phyloP scores from a whole-genome alignment of 768 basidiomycete genomes.

The Terana coerulea region DNA sequence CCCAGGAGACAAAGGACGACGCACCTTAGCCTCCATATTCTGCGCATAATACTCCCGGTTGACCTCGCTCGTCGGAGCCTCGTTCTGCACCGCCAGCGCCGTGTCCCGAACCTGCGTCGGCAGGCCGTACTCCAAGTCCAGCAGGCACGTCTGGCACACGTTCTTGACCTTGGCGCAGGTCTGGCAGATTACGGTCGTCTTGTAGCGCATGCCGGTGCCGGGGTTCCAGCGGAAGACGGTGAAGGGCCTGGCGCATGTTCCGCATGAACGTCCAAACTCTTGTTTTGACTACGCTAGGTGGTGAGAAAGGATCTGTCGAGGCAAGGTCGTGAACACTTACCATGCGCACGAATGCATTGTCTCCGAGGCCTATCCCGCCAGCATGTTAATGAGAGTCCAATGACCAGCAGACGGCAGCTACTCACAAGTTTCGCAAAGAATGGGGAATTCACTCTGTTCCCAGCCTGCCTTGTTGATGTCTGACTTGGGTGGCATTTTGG shows the following conservation, averaged over 20 bases:
- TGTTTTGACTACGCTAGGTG: constrained; percentile 95
- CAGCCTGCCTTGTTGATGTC: constrained; percentile 94
- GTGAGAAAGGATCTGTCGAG: no score
- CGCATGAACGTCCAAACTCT: constrained; percentile 93
- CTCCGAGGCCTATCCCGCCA: constrained; percentile 61
- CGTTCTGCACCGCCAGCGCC: constrained; percentile 77
- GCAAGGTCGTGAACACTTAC: constrained; percentile 39
- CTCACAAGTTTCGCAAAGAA: constrained; percentile 90
- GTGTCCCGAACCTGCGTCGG: constrained; percentile 98
- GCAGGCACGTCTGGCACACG: constrained; percentile 94
- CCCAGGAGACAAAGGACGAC: constrained; percentile 20
- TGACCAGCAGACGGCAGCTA: constrained; percentile 6
- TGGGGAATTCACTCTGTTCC: constrained; percentile 92
- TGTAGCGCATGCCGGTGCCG: constrained; percentile 88
- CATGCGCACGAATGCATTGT: constrained; percentile 94
- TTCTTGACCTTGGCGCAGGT: constrained; percentile 96
- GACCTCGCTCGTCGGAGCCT: constrained; percentile 95
- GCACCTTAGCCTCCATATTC: constrained; percentile 82
- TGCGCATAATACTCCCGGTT: constrained; percentile 95
- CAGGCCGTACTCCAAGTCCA: constrained; percentile 94
- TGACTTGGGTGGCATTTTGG: constrained; percentile 68
- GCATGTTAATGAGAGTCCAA: not conserved
- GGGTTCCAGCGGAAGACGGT: constrained; percentile 99
- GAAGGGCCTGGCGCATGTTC: constrained; percentile 95
- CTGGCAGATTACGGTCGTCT: constrained; percentile 96